Evolutionary conservation across 495 filamentous ascomycete species (phyloP), one percentile per base, ranked within the genome.

Genomic region (Penicillium waksmanii): DNA sequence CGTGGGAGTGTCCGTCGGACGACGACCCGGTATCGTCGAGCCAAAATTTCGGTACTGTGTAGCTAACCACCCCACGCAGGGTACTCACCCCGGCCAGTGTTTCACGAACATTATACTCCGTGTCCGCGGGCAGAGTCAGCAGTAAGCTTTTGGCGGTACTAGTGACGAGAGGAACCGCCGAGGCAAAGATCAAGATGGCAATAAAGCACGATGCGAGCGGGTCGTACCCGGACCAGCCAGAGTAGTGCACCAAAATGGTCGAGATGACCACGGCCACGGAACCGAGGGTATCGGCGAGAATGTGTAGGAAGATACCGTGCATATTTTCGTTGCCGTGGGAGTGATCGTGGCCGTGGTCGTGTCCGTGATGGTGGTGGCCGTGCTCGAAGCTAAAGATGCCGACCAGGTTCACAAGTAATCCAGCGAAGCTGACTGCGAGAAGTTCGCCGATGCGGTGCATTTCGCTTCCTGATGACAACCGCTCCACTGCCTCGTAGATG

Each of bases 241-340:
- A 86, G 62, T 90, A 89, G 67, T 96, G 88, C 4, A 96, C 94
- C 3, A 97, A 80, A 1, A 91, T 76, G 5, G 95, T 98, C 11
- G 92, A 96, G 44, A 94, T 86, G 55, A 99, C 96, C 47, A 99
- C 95, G 12, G 93, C 93, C 15, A 93, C 90, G 36, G 92, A 96
- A 12, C 95, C 95, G 18, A 98, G 85, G 0, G 96, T 96, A 69
- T 99, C 95, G 9, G 94, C 96, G 4, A 98, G 80, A 55, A 99
- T 90, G 66, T 99, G 95, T 9, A 99, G 78, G 77, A 94, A 99
- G 60, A 99, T 98, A n/a, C 95, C 95, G 60, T 93, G 87, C 96
- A 98, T 98, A 66, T 99, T 99, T 66, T 99, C 96, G 70, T 96
- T 97, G 55, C 90, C 90, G 71, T 96, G 91, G 57, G 60, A 67